Conservation (phyloP, 139 green algal species). For the Pleodorina starrii region DNA sequence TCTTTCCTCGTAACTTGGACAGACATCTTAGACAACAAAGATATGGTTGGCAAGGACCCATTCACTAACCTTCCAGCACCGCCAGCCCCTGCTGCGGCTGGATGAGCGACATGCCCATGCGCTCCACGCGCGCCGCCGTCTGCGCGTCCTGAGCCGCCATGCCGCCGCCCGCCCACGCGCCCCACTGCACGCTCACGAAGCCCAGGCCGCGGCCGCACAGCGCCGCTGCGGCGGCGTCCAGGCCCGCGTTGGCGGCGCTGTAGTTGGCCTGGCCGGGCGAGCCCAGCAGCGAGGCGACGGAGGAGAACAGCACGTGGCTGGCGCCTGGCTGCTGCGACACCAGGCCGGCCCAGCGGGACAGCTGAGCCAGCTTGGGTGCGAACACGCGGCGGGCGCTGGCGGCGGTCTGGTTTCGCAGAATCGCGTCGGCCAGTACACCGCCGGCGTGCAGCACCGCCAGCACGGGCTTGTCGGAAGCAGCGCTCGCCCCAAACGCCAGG, state of each 20-base stretch:
- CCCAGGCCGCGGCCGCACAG: slow-evolving; percentile 56
- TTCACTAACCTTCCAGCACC: slow-evolving; percentile 8
- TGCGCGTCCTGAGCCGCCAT: slow-evolving; percentile 67
- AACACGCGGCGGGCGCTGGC: slow-evolving; percentile 56
- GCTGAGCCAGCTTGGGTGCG: slow-evolving; percentile 68
- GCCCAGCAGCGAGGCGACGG: slow-evolving; percentile 76
- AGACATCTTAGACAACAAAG: no score
- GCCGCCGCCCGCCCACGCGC: slow-evolving; percentile 79
- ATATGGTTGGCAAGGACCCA: no score
- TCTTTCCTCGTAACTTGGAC: no score
- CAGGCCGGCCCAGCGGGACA: not conserved
- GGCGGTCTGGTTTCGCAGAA: slow-evolving; percentile 67
- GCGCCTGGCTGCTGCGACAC: slow-evolving; percentile 49
- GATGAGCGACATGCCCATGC: slow-evolving; percentile 74
- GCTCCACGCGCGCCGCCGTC: slow-evolving; percentile 66
- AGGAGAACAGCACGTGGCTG: slow-evolving; percentile 75
- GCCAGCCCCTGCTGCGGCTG: slow-evolving; percentile 51
- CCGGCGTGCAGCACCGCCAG: slow-evolving; percentile 72
- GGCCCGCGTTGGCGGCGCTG: slow-evolving; percentile 80
- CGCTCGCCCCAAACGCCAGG: not conserved
- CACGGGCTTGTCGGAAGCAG: slow-evolving; percentile 4
- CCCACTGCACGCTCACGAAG: slow-evolving; percentile 83
- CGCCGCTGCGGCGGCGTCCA: slow-evolving; percentile 68
- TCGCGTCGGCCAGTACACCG: slow-evolving; percentile 75
- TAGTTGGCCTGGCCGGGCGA: slow-evolving; percentile 90